Conservation (phyloP, 495 filamentous ascomycete genomes). For the Acidiella bohemica region DNA sequence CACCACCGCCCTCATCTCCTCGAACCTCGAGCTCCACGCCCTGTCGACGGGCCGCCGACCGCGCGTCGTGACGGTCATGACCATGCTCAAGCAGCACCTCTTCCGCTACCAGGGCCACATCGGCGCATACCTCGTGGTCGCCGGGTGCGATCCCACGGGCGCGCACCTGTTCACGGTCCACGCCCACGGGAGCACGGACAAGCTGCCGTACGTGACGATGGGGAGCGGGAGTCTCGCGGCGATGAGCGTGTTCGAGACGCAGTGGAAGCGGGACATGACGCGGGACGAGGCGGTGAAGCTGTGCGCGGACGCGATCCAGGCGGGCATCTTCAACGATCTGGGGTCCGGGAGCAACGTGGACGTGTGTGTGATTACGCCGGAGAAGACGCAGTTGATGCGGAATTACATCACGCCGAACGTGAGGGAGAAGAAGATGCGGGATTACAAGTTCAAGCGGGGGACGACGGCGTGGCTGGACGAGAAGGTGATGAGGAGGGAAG, state of each 20-base stretch:
- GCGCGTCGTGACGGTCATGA: slow-evolving; percentile 98
- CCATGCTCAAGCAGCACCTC: slow-evolving; percentile 97
- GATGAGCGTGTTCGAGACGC: slow-evolving; percentile 96
- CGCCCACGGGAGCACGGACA: slow-evolving; percentile 96
- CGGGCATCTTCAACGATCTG: slow-evolving; percentile 98
- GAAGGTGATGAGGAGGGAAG: slow-evolving; percentile 80
- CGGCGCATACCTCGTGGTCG: slow-evolving; percentile 94
- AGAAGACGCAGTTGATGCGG: slow-evolving; percentile 83
- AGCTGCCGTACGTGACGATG: slow-evolving; percentile 99
- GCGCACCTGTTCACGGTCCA: slow-evolving; percentile 96
- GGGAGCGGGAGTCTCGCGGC: slow-evolving; percentile 89
- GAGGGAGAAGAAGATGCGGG: slow-evolving; percentile 77
- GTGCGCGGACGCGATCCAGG: slow-evolving; percentile 76
- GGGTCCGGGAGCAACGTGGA: slow-evolving; percentile 97
- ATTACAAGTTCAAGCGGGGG: slow-evolving; percentile 77
- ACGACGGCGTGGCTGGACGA: slow-evolving; percentile 90
- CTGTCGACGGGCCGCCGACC: slow-evolving; percentile 92
- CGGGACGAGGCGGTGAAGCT: slow-evolving; percentile 71
- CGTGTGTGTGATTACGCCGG: slow-evolving; percentile 81
- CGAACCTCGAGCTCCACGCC: slow-evolving; percentile 91
- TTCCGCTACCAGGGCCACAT: slow-evolving; percentile 98
- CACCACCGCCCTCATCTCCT: slow-evolving; percentile 95
- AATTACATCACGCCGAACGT: slow-evolving; percentile 89
- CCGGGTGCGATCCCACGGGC: slow-evolving; percentile 93
- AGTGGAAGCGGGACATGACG: slow-evolving; percentile 72